Base-by-base conservation (phyloP, 169 alveolate species). In the Plasmodium falciparum region DNA sequence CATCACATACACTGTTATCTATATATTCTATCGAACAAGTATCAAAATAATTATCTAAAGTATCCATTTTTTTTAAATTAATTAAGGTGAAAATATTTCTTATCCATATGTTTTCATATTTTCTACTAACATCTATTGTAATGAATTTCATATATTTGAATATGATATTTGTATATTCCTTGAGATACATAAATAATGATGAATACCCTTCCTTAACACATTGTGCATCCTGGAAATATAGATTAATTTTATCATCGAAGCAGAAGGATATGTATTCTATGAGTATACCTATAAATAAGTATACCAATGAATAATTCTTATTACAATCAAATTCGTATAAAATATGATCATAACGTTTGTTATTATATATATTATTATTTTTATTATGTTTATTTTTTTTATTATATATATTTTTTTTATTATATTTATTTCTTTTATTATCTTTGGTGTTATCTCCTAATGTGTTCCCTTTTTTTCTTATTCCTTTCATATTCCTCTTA, bases 231-330 rank as follows among this genome's bases (percentile, higher is more conserved):
- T 54, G 17, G 61, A 69, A 69, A 62, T 56, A 83, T n/a, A n/a
- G 9, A 49, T 20, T n/a, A n/a, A 83, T 20, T 62, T 11, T n/a
- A 3, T 50, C 45, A 20, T 58, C 58, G 29, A 69, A 29, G 9
- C 52, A 52, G 45, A 83, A 83, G n/a, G 73, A 69, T 3, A 73
- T 83, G 13, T 83, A 70, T 49, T 83, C 83, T 22, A 83, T 49
- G 2, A 83, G 22, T 26, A 83, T 7, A 1, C 85, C 91, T 26
- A 83, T 63, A 63, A 83, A 73, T 49, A 83, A 24, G 63, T 67
- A 83, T 45, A 83, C 52, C 4, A 83, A 56, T 12, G 91, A 83
- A 49, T 83, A 83, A 83, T 83, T 83, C 15, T 39, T 63, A 50
- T 56, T 67, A 61, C n/a, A 7, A 61, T 54, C 62, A 29, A 69